Evolutionary conservation across 1,139 yeast genomes (phyloP).

Genomic region (Martiniozyma asiatica): DNA sequence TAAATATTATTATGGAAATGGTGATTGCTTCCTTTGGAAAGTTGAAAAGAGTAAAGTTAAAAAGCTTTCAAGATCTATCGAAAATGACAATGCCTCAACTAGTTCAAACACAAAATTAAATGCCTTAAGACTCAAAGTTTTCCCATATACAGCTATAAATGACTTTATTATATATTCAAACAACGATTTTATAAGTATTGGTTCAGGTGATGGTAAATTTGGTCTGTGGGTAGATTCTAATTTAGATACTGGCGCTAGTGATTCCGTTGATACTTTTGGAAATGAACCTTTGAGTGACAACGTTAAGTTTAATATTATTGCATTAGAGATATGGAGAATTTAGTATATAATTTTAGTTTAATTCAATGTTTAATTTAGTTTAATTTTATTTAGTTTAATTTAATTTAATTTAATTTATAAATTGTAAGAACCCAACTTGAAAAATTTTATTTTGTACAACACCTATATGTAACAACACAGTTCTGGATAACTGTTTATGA

Average conservation of each 20-base stretch:
- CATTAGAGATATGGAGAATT: constrained; percentile 79
- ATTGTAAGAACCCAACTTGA: too few species aligned
- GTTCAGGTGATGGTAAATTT: constrained; percentile 88
- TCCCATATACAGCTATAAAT: constrained; percentile 79
- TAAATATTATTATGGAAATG: constrained; percentile 77
- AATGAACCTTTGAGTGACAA: constrained; percentile 65
- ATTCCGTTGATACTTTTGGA: constrained; percentile 75
- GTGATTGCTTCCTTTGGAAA: constrained; percentile 92
- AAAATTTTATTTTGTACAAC: too few species aligned
- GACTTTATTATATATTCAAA: constrained; percentile 82
- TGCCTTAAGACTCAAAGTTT: constrained; percentile 56
- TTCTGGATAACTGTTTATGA: too few species aligned
- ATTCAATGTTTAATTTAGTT: too few species aligned
- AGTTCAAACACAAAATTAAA: constrained; percentile 16
- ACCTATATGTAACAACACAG: too few species aligned
- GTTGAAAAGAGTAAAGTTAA: constrained; percentile 29
- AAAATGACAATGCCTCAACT: constrained; percentile 5
- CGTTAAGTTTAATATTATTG: constrained; percentile 58
- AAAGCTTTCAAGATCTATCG: constrained; percentile 6
- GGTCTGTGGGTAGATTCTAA: constrained; percentile 83
- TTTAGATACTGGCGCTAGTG: constrained; percentile 65
- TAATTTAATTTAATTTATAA: too few species aligned
- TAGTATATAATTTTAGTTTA: too few species aligned
- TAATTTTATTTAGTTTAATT: too few species aligned
- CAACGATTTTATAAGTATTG: constrained; percentile 65